phyloP scores from a whole-genome alignment of 2,329 filamentous ascomycete genomes.

The Phaeomoniella chlamydospora region DNA sequence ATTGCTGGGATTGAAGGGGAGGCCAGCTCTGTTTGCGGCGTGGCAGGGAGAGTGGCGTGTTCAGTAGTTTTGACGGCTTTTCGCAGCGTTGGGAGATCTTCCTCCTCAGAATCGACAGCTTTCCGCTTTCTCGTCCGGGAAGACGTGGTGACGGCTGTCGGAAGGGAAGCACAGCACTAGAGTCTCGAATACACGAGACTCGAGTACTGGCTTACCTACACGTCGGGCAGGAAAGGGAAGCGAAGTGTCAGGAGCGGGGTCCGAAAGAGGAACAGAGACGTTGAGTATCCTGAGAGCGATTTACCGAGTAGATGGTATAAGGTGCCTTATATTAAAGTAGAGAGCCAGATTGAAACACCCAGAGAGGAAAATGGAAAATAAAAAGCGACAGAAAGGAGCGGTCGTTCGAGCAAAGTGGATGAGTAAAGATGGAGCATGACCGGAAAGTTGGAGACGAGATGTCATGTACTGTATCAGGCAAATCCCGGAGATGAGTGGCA shows the following conservation, averaged over 20 bases:
- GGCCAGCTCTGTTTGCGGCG: conserved; percentile 32
- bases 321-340: too few species aligned
- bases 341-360: too few species aligned
- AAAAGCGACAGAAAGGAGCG: too few species aligned
- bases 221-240: neutral
- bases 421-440: too few species aligned
- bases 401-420: too few species aligned
- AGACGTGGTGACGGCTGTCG: conserved; percentile 35
- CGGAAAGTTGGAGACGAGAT: too few species aligned
- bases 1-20: conserved; percentile 40
- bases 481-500: too few species aligned
- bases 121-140: conserved; percentile 37
- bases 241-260: too few species aligned
- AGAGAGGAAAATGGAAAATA: too few species aligned
- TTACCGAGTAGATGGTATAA: neutral
- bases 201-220: conserved; percentile 1
- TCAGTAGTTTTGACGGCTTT: conserved; percentile 17
- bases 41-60: conserved; percentile 17
- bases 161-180: conserved; percentile 1
- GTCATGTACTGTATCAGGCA: too few species aligned
- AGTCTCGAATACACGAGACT: conserved; percentile 2
- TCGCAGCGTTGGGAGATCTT: conserved; percentile 18
- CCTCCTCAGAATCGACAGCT: conserved; percentile 28
- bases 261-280: neutral
- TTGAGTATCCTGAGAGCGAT: neutral